Base-by-base conservation (phyloP, 768 basidiomycete genomes). In the Podaxis sp. region DNA sequence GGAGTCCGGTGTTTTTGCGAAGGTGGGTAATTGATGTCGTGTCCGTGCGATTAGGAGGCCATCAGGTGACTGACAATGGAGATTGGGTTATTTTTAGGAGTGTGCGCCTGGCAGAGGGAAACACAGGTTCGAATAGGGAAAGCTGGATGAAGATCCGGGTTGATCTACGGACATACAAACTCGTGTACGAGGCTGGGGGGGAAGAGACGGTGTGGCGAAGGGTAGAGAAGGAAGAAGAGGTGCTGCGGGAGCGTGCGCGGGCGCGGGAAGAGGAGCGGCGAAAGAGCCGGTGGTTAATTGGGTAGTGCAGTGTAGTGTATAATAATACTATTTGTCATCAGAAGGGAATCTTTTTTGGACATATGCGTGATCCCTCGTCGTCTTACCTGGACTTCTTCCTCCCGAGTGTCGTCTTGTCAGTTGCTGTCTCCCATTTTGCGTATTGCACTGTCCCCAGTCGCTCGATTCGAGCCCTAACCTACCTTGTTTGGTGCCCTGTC, bases 161-260 rank as follows among this genome's bases (percentile, higher is more conserved):
- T 33, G 77, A 80, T 54, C 67, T 78, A 62, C 81, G 84, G 46
- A 80, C 80, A 64, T 93, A 91, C 80, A 89, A 86, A 73, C 68
- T 93, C 30, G 74, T 87, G 72, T 90, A 89, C 69, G 89, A 88
- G 70, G 78, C 72, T 2, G 88, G 85, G 41, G 75, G 79, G n/a
- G 90, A 90, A 72, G 89, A 90, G 49, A 67, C 73, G 36, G 51
- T 85, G 24, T 76, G 76, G 74, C 82, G 82, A 41, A 58, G 52
- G 67, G 41, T 74, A 81, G 70, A 69, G 70, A 75, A 73, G 38
- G 75, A 75, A 51, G 71, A 71, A 20, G 72, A 70, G 64, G 71
- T 71, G 72, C 63, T 76, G 63, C 58, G 62, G 54, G 71, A 70
- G 46, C 70, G 77, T 66, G 87, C 79, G 24, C 74, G 73, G 37